Base-by-base conservation (phyloP, 495 filamentous ascomycete species). In the Xylaria intraflava region DNA sequence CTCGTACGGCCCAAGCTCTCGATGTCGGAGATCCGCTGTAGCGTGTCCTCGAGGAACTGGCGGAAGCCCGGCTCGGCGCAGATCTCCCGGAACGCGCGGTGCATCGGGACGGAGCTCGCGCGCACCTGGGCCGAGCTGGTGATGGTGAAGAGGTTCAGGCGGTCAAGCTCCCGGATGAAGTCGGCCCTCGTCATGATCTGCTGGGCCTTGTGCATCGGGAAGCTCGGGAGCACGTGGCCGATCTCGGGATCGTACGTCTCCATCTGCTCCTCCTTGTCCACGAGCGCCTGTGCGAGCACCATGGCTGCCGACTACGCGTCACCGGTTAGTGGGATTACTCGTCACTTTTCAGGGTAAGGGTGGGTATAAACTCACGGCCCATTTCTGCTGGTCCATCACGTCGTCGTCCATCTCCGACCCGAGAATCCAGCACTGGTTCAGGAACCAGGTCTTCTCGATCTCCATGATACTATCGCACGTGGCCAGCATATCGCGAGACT, bases 381-480 rank as follows among this genome's bases (percentile, higher is more conserved):
- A 93, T 65, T 98, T 98, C 59, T 97, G 93, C 70, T 96, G 86
- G 63, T 97, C 90, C 93, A 98, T 97, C 35, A 96, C 93, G 69
- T 98, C 93, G 72, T 98, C 93, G 60, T 98, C 93, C 91, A 96
- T 96, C 56, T 89, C 88, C 38, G 67, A 73, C 14, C 93, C 93
- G 9, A 98, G 80, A 55, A 97, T 94, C 81, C 91, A 90, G 69
- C 90, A 96, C 58, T 94, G 84, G 70, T 95, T 96, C 40, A 96
- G 66, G 63, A 97, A 87, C 93, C 93, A 98, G 1, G 83, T 89
- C 69, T 89, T 93, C 67, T 98, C 93, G 20, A 78, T 82, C 30
- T 83, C 69, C 55, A 84, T 86, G 56, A 98, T 96, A 14, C 82
- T 68, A 24, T 88, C 71, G 67, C 90, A 95, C 14, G 84, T 85